phyloP scores from a whole-genome alignment of 1,139 yeast genomes.

The Zygoascus sp. region DNA sequence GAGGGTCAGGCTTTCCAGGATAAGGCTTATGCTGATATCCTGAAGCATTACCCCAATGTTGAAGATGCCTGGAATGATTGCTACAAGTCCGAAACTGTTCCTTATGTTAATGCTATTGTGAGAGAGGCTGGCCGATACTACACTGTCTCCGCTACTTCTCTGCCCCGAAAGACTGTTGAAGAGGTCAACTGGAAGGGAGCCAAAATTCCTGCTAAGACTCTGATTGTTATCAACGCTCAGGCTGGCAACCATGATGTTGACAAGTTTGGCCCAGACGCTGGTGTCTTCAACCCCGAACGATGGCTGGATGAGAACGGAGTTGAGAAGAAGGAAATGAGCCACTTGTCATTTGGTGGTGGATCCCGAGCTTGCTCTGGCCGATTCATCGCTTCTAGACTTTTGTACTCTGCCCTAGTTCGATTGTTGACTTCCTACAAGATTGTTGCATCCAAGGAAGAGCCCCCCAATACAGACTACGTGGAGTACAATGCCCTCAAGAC shows the following conservation, averaged over 20 bases:
- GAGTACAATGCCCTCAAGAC: slow-evolving; percentile 27
- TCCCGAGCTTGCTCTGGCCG: slow-evolving; percentile 62
- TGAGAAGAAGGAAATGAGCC: slow-evolving; percentile 33
- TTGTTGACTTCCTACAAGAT: slow-evolving; percentile 29
- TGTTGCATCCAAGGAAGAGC: slow-evolving; percentile 23
- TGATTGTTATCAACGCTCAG: slow-evolving; percentile 60
- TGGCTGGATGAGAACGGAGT: slow-evolving; percentile 42
- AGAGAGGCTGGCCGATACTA: slow-evolving; percentile 59
- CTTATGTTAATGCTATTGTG: slow-evolving; percentile 51
- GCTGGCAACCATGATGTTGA: slow-evolving; percentile 62
- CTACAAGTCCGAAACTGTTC: slow-evolving; percentile 38
- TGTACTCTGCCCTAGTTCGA: slow-evolving; percentile 44
- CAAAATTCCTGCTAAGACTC: slow-evolving; percentile 51
- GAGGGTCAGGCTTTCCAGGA: slow-evolving; percentile 45
- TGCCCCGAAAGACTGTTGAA: slow-evolving; percentile 57
- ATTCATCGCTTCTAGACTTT: slow-evolving; percentile 52
- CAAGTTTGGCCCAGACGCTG: slow-evolving; percentile 43
- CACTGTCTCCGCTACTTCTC: slow-evolving; percentile 59
- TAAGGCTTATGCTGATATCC: slow-evolving; percentile 39
- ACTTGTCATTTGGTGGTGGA: slow-evolving; percentile 62
- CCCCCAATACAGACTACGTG: slow-evolving; percentile 24
- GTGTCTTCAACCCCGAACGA: slow-evolving; percentile 50
- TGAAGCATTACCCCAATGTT: slow-evolving; percentile 35
- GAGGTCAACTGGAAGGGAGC: slow-evolving; percentile 40
- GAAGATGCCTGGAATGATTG: slow-evolving; percentile 46